Conservation (phyloP, 2,329 filamentous ascomycete genomes). For the Microcyclospora tardicrescens region DNA sequence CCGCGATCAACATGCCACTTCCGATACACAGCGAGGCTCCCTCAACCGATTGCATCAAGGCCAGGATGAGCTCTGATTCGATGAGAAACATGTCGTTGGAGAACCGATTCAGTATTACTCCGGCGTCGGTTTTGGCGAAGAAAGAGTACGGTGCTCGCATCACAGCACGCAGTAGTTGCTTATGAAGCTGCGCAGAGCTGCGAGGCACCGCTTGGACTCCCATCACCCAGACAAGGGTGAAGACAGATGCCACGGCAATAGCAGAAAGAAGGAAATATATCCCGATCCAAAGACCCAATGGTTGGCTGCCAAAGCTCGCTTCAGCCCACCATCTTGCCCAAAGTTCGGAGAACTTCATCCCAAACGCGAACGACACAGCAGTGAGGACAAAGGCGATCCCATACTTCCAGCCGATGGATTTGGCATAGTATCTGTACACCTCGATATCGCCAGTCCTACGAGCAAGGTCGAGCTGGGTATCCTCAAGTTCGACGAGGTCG, state of each 20-base stretch:
- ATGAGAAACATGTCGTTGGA: constrained; percentile 36
- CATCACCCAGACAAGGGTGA: constrained; percentile 9
- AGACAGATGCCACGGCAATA: constrained; percentile 6
- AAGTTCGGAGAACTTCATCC: constrained; percentile 27
- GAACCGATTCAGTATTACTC: constrained; percentile 34
- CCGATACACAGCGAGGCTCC: constrained; percentile 15
- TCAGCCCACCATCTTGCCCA: constrained; percentile 40
- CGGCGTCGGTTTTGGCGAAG: constrained; percentile 32
- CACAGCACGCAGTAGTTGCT: constrained; percentile 8
- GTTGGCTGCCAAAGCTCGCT: constrained; percentile 11
- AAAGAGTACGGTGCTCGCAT: constrained; percentile 26
- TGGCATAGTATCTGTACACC: constrained; percentile 24
- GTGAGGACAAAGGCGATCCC: constrained; percentile 17
- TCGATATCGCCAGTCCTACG: constrained; percentile 25
- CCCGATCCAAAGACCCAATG: constrained; percentile 7
- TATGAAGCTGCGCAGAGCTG: constrained; percentile 10
- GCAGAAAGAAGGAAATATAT: constrained; percentile 7
- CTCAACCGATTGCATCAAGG: constrained; percentile 15
- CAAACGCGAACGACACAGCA: constrained; percentile 23
- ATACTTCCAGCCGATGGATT: constrained; percentile 14
- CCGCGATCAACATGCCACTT: constrained; percentile 27
- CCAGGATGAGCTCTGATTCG: constrained; percentile 28
- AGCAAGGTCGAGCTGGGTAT: constrained; percentile 8
- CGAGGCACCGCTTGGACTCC: constrained; percentile 7
- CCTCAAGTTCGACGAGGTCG: constrained; percentile 2